Conservation (phyloP, 441 rosid species). For the Melastoma candidum region DNA sequence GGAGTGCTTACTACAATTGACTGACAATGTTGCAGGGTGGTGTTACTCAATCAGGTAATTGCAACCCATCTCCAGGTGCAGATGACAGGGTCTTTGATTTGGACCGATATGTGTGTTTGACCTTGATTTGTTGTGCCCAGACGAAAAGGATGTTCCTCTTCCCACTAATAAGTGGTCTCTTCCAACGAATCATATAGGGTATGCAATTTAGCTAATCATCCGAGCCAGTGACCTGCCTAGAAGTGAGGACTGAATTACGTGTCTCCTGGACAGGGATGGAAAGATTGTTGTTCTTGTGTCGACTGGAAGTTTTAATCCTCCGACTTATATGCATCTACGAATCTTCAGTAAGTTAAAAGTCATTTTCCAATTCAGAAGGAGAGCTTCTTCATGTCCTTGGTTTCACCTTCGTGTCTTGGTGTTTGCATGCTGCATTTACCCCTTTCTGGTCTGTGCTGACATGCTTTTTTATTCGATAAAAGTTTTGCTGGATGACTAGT, state of each 20-base stretch:
- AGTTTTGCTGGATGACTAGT: background rate
- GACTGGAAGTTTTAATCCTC: constrained; percentile 95
- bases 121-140: background rate
- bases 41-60: no score
- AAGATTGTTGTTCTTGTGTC: constrained; percentile 62
- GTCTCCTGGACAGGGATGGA: constrained; percentile 17
- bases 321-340: constrained; percentile 89
- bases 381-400: background rate
- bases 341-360: constrained; percentile 35
- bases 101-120: no score
- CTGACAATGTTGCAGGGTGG: no score
- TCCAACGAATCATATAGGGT: background rate
- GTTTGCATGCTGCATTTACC: no score
- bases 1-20: no score
- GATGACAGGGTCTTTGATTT: no score
- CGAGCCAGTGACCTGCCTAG: background rate
- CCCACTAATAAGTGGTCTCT: constrained; percentile 38
- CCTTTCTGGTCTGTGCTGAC: no score
- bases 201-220: background rate
- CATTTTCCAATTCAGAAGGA: background rate
- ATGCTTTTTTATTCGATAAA: no score
- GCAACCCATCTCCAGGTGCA: no score
- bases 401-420: background rate
- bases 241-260: background rate
- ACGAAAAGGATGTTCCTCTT: constrained; percentile 35